Conservation (phyloP, 768 basidiomycete genomes). For the Rubroboletus pulcherrimus region DNA sequence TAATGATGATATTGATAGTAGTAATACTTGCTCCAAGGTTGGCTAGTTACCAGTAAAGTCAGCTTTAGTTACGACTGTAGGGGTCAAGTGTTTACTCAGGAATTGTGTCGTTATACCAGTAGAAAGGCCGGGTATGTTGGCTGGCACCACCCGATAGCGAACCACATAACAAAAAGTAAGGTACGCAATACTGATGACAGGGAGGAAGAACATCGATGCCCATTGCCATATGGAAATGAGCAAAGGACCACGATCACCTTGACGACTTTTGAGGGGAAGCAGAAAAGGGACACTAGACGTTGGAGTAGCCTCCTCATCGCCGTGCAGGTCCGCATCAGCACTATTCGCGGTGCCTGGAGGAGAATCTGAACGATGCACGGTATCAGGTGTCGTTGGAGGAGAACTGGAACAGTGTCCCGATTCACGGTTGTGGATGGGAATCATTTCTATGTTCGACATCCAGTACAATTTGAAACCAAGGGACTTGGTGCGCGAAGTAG, state of each 20-base stretch:
- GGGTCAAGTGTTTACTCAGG: neutral
- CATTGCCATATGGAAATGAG: constrained; percentile 4
- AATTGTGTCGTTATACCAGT: constrained; percentile 2
- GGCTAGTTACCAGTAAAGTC: neutral
- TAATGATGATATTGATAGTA: constrained; percentile 13
- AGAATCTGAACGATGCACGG: neutral
- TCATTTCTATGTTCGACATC: constrained; percentile 5
- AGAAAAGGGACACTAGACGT: neutral
- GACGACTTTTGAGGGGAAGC: neutral
- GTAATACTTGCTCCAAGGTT: constrained; percentile 11
- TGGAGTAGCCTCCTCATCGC: neutral
- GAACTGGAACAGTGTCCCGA: neutral
- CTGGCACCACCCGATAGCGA: constrained; percentile 14
- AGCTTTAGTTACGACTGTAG: neutral
- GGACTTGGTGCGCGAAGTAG: neutral
- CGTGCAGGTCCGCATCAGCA: neutral
- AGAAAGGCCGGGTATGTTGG: neutral
- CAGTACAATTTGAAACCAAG: neutral
- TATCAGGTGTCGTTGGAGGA: neutral
- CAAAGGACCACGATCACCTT: neutral
- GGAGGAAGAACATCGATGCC: constrained; percentile 1
- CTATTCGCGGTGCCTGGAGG: neutral
- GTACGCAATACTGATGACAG: constrained; percentile 5
- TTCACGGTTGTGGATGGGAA: neutral
- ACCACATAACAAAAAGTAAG: constrained; percentile 18